These are phyloP conservation scores for Mollisiaceae sp. DNA, from an alignment of 2,329 filamentous ascomycete species.

Conservation along the genomic window DNA sequence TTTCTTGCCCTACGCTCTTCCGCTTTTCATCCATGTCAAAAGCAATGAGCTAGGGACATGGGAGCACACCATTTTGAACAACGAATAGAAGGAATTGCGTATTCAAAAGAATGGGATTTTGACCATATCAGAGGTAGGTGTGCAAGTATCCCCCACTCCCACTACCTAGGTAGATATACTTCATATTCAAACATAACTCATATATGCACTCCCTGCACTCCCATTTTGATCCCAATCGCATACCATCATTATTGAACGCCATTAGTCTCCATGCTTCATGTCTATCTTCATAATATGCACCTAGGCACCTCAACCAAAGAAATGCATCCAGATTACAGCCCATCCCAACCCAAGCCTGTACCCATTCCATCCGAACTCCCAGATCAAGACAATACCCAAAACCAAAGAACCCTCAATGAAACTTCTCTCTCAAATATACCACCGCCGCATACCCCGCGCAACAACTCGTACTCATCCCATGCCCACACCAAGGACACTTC, in stretches of 20 bases:
- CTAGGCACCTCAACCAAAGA: background rate
- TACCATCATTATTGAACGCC: background rate
- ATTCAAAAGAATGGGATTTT: background rate
- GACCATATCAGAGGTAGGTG: background rate
- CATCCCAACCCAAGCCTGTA: background rate
- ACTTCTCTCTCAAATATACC: conserved; percentile 67
- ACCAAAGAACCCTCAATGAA: conserved; percentile 50
- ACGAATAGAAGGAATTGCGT: background rate
- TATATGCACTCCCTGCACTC: background rate
- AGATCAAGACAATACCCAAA: background rate
- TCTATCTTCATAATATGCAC: background rate
- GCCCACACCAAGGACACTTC: conserved; percentile 73
- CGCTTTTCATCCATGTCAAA: too few relatives aligned
- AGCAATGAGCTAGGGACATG: too few relatives aligned
- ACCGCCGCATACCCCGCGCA: conserved; percentile 72
- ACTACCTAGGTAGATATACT: background rate
- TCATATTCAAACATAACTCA: background rate
- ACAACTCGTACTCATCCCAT: conserved; percentile 71
- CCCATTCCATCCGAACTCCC: background rate
- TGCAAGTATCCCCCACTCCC: background rate
- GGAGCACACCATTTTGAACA: too few relatives aligned
- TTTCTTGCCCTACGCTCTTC: too few relatives aligned
- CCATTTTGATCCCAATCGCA: background rate
- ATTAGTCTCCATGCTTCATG: background rate
- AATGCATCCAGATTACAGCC: background rate